Base-by-base conservation (phyloP, 2,329 filamentous ascomycete species). In the Immersiporthe knoxdaviesiana region DNA sequence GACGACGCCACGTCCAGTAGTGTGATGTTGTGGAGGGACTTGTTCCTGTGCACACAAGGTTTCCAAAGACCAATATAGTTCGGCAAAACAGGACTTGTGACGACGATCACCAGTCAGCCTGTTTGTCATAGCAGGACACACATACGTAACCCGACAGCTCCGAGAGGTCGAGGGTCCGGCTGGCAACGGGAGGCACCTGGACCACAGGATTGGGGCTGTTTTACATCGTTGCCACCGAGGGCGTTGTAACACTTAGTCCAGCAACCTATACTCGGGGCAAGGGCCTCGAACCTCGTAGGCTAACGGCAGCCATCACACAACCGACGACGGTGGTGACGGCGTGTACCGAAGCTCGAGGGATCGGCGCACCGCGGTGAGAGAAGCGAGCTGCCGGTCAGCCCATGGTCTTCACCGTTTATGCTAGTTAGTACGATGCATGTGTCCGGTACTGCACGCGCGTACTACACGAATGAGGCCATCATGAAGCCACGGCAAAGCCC, bases 401-500 rank as follows among this genome's bases (percentile, higher is more conserved):
- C 61, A 63, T 32, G 32, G 16, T 18, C n/a, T 56, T 37, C 47
- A 50, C 37, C 32, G n/a, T n/a, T 56, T 30, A 16, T 18, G 27
- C 52, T 32, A 27, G 63, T 18, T 3, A 47, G 44, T n/a, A 47
- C 44, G 7, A 39, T 14, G 7, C 24, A 56, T 30, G 27, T 39
- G 63, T n/a, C 30, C 30, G 24, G 14, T 35, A 18, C 14, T 65
- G 63, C 50, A 37, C 63, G n/a, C 63, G 7, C 39, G 63, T 65
- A 37, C 32, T 6, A 10, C 63, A 24, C 63, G 52, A 58, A n/a
- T 58, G 50, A 65, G 63, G 63, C 50, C 63, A 65, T 41, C 21
- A 41, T 56, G 50, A 58, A 58, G 52, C 37, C 63, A 65, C 37
- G 52, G 32, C 52, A 56, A 56, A 4, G 32, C 27, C 30, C 24